Evolutionary conservation across 495 filamentous ascomycete genomes (phyloP).

Genomic region (Aspergillus funiculosus): DNA sequence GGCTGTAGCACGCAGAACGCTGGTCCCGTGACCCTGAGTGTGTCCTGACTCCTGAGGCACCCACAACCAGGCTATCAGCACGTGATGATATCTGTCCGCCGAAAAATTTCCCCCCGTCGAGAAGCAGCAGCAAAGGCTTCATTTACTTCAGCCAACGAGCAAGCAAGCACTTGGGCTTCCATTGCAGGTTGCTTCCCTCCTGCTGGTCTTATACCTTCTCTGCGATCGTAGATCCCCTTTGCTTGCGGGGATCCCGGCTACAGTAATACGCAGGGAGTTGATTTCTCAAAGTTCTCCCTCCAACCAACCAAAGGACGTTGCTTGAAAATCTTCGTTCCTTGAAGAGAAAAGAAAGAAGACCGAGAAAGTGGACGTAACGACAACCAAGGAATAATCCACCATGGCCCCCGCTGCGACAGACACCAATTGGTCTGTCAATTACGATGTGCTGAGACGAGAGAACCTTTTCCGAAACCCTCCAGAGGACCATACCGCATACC

Average conservation of each 20-base stretch:
- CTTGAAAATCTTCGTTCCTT: constrained; percentile 12
- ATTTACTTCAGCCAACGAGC: too few species aligned
- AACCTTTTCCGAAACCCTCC: constrained; percentile 84
- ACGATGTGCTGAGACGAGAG: constrained; percentile 75
- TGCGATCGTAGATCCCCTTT: too few species aligned
- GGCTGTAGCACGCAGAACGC: constrained; percentile 8
- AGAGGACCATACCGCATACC: constrained; percentile 80
- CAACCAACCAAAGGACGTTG: not conserved
- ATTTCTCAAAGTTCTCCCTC: not conserved
- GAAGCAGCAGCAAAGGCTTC: constrained; percentile 19
- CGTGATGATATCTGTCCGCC: constrained; percentile 42
- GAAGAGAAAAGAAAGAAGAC: not conserved
- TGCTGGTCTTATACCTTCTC: constrained; percentile 1
- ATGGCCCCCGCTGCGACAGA: constrained; percentile 53
- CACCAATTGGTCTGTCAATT: constrained; percentile 74
- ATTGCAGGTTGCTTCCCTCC: constrained; percentile 21
- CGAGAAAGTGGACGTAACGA: not conserved
- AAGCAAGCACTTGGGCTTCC: constrained; percentile 22
- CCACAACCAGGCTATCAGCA: constrained; percentile 33
- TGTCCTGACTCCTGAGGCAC: constrained; percentile 19
- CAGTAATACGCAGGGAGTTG: too few species aligned
- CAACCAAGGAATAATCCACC: constrained; percentile 13
- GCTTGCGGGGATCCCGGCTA: too few species aligned
- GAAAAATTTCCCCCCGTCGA: constrained; percentile 44
- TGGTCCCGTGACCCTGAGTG: too few species aligned